Base-by-base conservation (phyloP, 225 moss, liverwort and hornwort species). In the Pseudisothecium myosuroides region DNA sequence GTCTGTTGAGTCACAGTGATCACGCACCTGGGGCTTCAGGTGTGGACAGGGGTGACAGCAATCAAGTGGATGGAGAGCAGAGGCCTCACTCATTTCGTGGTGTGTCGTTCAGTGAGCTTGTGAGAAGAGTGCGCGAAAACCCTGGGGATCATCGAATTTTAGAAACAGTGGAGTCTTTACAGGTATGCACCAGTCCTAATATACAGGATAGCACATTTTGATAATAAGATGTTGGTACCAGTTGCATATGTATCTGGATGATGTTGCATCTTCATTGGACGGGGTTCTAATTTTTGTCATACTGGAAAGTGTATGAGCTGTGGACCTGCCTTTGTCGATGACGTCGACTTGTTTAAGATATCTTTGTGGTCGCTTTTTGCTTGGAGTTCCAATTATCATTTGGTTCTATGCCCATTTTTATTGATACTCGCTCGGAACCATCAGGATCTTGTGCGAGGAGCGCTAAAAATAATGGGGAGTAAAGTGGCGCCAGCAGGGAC, bases 391-490 rank as follows among this genome's bases (percentile, higher is more conserved):
- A 37, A 37, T 79, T 31, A 65, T 59, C 39, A 23, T 86, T 89
- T 86, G 80, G 8, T 90, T 61, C 37, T 80, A 50, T 73, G 63
- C 67, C 56, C 50, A 50, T 55, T 89, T 80, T 84, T 55, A 76
- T 34, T 90, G 84, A 93, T 78, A 86, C 50, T 75, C n/a, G 19
- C 37, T 72, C 56, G 75, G 75, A 50, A 88, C 49, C 69, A 41
- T 83, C 89, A 95, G 94, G 95, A 95, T 88, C 92, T 96, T 86
- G 95, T 95, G 68, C 95, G 96, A 85, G 96, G 95, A 82, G 92
- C 94, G 72, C 87, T 96, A 66, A 95, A 95, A 92, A 94, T 96
- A 43, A 92, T 95, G 90, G 95, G 95, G 85, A 95, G 95, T 93
- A 96, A 93, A 91, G 93, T 91, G 82, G 95, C 96, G 85, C 96